Conservation (phyloP, 495 filamentous ascomycete species). For the Evernia prunastri region DNA sequence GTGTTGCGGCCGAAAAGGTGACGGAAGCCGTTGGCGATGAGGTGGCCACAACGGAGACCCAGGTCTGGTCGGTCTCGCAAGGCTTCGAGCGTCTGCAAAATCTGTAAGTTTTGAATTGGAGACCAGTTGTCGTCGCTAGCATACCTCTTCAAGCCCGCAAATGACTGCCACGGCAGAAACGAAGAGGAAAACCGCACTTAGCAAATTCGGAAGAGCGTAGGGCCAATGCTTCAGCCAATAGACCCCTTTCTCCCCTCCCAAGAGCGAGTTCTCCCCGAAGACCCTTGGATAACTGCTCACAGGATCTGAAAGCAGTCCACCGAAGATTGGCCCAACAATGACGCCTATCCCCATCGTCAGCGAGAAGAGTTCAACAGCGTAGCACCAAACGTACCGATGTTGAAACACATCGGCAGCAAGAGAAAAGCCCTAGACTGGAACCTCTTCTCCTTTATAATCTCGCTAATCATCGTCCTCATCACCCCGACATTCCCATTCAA, state of each 20-base stretch:
- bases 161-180: constrained; percentile 43
- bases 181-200: constrained; percentile 51
- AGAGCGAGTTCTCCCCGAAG: constrained; percentile 54
- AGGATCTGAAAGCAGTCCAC: constrained; percentile 68
- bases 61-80: constrained; percentile 41
- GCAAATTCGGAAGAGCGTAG: constrained; percentile 57
- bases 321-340: constrained; percentile 57
- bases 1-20: constrained; percentile 6
- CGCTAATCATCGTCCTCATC: constrained; percentile 74
- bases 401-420: constrained; percentile 75
- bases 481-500: constrained; percentile 82
- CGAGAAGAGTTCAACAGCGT: too few species aligned
- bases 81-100: constrained; percentile 36
- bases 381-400: constrained; percentile 32
- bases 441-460: constrained; percentile 68
- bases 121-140: constrained; percentile 6
- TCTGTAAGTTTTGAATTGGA: constrained; percentile 38
- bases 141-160: constrained; percentile 55
- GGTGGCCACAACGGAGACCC: constrained; percentile 35
- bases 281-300: constrained; percentile 54
- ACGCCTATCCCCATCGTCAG: constrained; percentile 44
- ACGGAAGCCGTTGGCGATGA: constrained; percentile 10
- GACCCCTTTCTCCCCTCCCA: constrained; percentile 47
- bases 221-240: constrained; percentile 56
- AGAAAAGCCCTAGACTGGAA: constrained; percentile 72